phyloP scores from a whole-genome alignment of 2,329 filamentous ascomycete genomes.

The Thelonectria rubi region DNA sequence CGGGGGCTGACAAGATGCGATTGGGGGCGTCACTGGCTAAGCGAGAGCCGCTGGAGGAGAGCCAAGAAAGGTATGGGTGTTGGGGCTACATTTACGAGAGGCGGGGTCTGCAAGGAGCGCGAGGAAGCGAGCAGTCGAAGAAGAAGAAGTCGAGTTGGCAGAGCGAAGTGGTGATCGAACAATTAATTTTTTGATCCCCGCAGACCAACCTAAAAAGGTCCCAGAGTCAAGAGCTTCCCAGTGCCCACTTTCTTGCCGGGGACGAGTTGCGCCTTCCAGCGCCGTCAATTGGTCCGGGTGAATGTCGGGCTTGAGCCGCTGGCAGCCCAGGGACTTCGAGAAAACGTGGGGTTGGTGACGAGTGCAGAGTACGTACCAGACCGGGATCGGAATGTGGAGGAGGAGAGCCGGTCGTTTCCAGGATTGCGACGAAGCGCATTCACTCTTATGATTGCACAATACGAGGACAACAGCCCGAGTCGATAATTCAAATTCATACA shows the following conservation, averaged over 20 bases:
- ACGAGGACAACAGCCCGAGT: too few species aligned
- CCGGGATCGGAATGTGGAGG: constrained; percentile 16
- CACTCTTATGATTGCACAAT: too few species aligned
- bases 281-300: constrained; percentile 19
- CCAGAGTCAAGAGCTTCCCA: constrained; percentile 13
- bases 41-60: constrained; percentile 11
- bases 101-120: constrained; percentile 14
- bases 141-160: constrained; percentile 18
- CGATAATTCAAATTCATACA: constrained; percentile 11
- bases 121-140: constrained; percentile 1
- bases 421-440: background rate
- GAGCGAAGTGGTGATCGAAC: constrained; percentile 30
- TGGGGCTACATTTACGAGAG: constrained; percentile 42
- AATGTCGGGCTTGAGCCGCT: constrained; percentile 15
- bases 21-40: constrained; percentile 9
- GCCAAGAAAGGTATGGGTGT: constrained; percentile 14
- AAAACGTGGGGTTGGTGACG: constrained; percentile 26
- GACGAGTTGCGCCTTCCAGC: constrained; percentile 13
- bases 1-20: constrained; percentile 5
- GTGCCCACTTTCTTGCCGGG: constrained; percentile 19
- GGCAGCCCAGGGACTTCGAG: constrained; percentile 3
- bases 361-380: constrained; percentile 16
- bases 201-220: constrained; percentile 30
- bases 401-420: background rate
- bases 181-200: constrained; percentile 42